phyloP scores from a whole-genome alignment of 306 rosid genomes.

The Spatholobus suberectus region DNA sequence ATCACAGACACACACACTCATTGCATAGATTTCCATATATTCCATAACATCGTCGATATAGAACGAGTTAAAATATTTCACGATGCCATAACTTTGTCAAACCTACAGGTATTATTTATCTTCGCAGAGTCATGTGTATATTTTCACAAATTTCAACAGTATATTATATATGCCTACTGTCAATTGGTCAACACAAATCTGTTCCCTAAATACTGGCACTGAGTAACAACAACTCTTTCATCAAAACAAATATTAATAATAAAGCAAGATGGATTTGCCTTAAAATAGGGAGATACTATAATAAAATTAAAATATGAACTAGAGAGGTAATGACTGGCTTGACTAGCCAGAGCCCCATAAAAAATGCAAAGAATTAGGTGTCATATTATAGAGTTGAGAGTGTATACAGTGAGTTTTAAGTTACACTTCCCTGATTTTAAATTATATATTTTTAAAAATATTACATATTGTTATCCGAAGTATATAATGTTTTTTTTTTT shows the following conservation, averaged over 20 bases:
- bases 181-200: background rate
- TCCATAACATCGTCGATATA: background rate
- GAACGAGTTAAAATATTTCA: background rate
- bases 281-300: background rate
- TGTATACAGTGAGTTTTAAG: background rate
- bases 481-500: too few relatives aligned
- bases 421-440: background rate
- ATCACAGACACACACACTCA: background rate
- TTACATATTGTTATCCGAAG: background rate
- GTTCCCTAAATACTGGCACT: background rate
- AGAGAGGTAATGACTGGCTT: background rate
- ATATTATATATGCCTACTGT: background rate
- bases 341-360: background rate
- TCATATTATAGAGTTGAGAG: background rate
- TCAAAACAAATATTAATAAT: background rate
- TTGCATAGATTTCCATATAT: background rate
- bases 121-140: background rate
- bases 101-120: background rate
- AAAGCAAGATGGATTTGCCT: background rate
- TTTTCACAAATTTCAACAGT: background rate
- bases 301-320: background rate
- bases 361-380: background rate
- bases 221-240: background rate
- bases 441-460: background rate
- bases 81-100: constrained; percentile 3